Evolutionary conservation across 1,139 yeast species (phyloP), one percentile per base, ranked within the genome.

Genomic region (Taphrina confusa): DNA sequence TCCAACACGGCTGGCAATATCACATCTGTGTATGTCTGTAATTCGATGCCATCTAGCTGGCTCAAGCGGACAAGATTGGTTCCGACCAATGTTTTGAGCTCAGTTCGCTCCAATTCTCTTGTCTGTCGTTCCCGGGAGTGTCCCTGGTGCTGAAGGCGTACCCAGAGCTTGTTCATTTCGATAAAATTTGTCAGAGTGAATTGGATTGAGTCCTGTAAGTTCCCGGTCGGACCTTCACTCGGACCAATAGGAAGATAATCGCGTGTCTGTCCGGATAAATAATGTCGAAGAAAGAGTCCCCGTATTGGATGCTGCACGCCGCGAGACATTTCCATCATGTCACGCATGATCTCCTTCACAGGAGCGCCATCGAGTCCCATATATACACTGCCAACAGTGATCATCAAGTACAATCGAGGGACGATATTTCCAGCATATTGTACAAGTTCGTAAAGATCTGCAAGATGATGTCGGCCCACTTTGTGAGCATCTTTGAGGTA

Each of bases 131-230:
- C 96, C 34, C 88, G 80, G 1, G 94, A 82, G 66, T 90, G 96
- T 0, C 98, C 98, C 72, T 90, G 96, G 70, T 91, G 96, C 74
- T 92, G 97, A 64, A 90, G 77, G 60, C 98, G 79, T 1, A 94
- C 97, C 98, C 98, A 92, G 54, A 92, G 77, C 72, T 94, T 92
- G 75, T 94, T 92, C 98, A 92, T 92, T 71, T 92, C 98, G 63
- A 91, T 84, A 72, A 92, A 94, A 71, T 92, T 94, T 31, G 87
- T 82, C 61, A 89, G 80, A 47, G 91, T 80, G 69, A 91, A 91
- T 57, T 80, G 81, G 30, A 85, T 80, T 45, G 92, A 78, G 73
- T 85, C 87, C 65, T 80, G 75, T 59, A 84, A 76, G 65, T 82
- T 83, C 4, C 78, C 80, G 44, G 73, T 74, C 8, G 73, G 71